Percentiles rank a stretch among this genome's conserved stretches.
Evolutionary conservation across 768 basidiomycete species (phyloP).

Genomic region (Pisolithus marmoratus): DNA sequence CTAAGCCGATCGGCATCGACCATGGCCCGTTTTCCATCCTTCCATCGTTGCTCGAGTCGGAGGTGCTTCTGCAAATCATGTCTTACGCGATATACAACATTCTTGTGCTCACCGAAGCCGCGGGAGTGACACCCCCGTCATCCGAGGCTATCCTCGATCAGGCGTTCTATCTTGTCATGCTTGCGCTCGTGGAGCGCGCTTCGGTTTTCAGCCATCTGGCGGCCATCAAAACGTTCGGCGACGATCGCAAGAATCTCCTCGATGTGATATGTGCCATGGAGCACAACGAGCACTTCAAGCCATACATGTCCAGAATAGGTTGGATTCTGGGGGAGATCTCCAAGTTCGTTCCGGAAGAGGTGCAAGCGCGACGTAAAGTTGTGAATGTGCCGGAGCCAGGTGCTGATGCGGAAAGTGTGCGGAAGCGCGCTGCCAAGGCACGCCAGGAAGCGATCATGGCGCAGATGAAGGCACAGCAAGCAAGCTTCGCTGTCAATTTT

Average conservation of each 20-base stretch:
- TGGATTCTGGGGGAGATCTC: conserved; percentile 72
- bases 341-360: conserved; percentile 50
- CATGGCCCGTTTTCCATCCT: conserved; percentile 67
- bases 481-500: conserved; percentile 75
- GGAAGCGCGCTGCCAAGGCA: conserved; percentile 81
- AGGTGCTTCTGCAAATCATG: conserved; percentile 71
- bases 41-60: conserved; percentile 58
- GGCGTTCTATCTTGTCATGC: conserved; percentile 78
- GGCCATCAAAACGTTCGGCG: conserved; percentile 49
- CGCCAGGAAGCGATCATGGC: conserved; percentile 93
- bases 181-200: conserved; percentile 71
- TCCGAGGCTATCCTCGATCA: conserved; percentile 91
- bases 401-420: conserved; percentile 57
- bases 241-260: conserved; percentile 55
- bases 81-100: conserved; percentile 80
- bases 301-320: conserved; percentile 61
- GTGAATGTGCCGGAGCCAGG: conserved; percentile 31
- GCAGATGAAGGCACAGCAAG: conserved; percentile 92
- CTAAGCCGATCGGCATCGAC: conserved; percentile 59
- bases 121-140: conserved; percentile 60
- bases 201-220: conserved; percentile 56
- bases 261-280: conserved; percentile 75
- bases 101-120: conserved; percentile 54
- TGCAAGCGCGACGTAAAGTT: conserved; percentile 43
- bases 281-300: conserved; percentile 66